Evolutionary conservation across 23 red algal species (phyloP), one percentile per base, ranked within the genome.

Genomic region (Agarophyton chilense): DNA sequence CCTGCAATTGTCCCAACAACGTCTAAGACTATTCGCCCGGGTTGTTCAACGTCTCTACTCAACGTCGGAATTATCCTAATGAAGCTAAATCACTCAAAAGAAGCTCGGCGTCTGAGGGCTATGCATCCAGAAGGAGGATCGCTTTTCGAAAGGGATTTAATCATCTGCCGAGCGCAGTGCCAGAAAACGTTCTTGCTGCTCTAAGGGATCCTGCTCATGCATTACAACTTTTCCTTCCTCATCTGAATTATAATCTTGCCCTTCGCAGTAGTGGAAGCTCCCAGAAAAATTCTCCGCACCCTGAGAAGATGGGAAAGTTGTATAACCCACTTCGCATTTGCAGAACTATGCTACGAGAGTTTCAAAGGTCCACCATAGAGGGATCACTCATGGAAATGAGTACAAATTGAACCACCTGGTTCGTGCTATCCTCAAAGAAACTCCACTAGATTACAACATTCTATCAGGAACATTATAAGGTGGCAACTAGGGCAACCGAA

Each of bases 41-140:
- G 86, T 57, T 21, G 51, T 5, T 80, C 86, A 34, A 47, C 41
- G 2, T 90, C 86, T 78, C 55, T 44, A 3, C 64, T 90, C 62
- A 80, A 74, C 18, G 72, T 51, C 32, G 90, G 90, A 11, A 21
- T 85, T 12, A 46, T 25, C 29, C 42, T 39, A 14, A 31, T 39
- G 28, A 35, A 56, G 44, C 73, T 67, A 31, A 29, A 24, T 12
- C 46, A 60, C 67, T 28, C 47, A 19, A 85, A 40, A 65, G 90
- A 93, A 66, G 80, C 66, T 21, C 90, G 90, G 10, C 74, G 90
- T 54, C 39, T 58, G 2, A 45, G 52, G 29, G 58, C 77, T 13
- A 28, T 66, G 17, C 90, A 93, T 83, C 90, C 90, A 26, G 90
- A 83, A 47, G 79, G 90, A 41, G 90, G 90, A 11, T 72, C 64